Percentiles rank a stretch among this genome's conserved stretches.
Evolutionary conservation across 495 filamentous ascomycete species (phyloP).

Genomic region (Hypomontagnella submonticulosa): DNA sequence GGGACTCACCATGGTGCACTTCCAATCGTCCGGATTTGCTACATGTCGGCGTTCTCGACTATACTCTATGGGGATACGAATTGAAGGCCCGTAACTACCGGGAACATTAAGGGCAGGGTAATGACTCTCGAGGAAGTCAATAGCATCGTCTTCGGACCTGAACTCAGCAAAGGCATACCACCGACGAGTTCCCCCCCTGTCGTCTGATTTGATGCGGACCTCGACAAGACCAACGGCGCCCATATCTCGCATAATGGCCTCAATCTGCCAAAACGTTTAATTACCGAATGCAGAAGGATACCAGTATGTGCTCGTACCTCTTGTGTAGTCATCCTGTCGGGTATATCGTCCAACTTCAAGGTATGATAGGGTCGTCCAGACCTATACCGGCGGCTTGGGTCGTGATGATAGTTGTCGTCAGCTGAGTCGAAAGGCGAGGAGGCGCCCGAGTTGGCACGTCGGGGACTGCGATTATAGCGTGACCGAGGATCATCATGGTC

Average conservation of each 20-base stretch:
- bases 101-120: slow-evolving; percentile 70
- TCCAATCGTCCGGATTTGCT: slow-evolving; percentile 72
- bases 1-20: slow-evolving; percentile 71
- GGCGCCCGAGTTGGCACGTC: slow-evolving; percentile 37
- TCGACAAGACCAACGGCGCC: slow-evolving; percentile 45
- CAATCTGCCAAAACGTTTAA: slow-evolving; percentile 38
- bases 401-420: slow-evolving; percentile 40
- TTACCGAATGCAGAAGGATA: background rate
- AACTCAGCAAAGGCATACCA: slow-evolving; percentile 78
- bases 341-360: slow-evolving; percentile 46
- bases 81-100: slow-evolving; percentile 42
- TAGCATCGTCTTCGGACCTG: slow-evolving; percentile 66
- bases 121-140: slow-evolving; percentile 72
- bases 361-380: slow-evolving; percentile 47
- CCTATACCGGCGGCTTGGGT: slow-evolving; percentile 34
- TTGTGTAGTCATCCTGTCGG: slow-evolving; percentile 40
- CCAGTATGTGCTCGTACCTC: slow-evolving; percentile 25
- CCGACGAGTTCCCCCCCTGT: slow-evolving; percentile 61
- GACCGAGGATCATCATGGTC: slow-evolving; percentile 30
- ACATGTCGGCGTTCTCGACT: slow-evolving; percentile 52
- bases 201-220: slow-evolving; percentile 47
- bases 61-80: slow-evolving; percentile 46
- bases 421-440: slow-evolving; percentile 41
- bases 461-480: slow-evolving; percentile 36
- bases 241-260: slow-evolving; percentile 44